phyloP scores from a whole-genome alignment of 768 basidiomycete genomes.

The Calocera viscosa region DNA sequence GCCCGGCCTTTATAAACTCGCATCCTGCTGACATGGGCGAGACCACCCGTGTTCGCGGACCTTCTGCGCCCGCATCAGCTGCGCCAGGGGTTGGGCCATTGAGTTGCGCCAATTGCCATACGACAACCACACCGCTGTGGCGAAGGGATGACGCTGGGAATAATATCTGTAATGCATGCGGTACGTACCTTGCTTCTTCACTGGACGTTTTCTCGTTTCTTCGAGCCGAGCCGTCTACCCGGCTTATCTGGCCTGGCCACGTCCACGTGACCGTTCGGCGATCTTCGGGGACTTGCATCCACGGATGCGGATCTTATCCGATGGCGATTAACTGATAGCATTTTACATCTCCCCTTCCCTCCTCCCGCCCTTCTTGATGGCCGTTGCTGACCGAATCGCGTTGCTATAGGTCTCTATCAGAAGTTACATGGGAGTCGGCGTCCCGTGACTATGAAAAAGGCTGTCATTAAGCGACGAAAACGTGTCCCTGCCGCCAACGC shows the following conservation, averaged over 20 bases:
- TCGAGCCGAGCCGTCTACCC: constrained; percentile 15
- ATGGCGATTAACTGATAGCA: background rate
- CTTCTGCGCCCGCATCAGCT: background rate
- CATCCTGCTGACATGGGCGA: constrained; percentile 5
- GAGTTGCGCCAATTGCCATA: constrained; percentile 68
- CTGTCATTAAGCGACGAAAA: constrained; percentile 95
- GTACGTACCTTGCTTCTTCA: constrained; percentile 41
- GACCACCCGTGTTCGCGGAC: background rate
- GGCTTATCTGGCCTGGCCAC: constrained; percentile 1
- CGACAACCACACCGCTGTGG: constrained; percentile 73
- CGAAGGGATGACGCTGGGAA: constrained; percentile 69
- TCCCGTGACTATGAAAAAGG: constrained; percentile 98
- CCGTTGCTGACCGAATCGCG: constrained; percentile 20
- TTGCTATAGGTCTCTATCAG: constrained; percentile 77
- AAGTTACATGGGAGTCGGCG: constrained; percentile 95
- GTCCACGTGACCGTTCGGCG: constrained; percentile 5
- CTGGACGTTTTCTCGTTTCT: constrained; percentile 23
- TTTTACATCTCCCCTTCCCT: constrained; percentile 13
- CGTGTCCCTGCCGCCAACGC: constrained; percentile 76
- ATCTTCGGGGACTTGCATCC: background rate
- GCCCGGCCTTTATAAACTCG: constrained; percentile 87
- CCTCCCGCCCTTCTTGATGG: constrained; percentile 19
- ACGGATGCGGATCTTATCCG: constrained; percentile 8
- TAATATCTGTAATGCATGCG: constrained; percentile 80
- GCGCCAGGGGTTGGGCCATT: constrained; percentile 6